Conservation (phyloP, 2,329 filamentous ascomycete genomes). For the Taxawa tesnikishii region DNA sequence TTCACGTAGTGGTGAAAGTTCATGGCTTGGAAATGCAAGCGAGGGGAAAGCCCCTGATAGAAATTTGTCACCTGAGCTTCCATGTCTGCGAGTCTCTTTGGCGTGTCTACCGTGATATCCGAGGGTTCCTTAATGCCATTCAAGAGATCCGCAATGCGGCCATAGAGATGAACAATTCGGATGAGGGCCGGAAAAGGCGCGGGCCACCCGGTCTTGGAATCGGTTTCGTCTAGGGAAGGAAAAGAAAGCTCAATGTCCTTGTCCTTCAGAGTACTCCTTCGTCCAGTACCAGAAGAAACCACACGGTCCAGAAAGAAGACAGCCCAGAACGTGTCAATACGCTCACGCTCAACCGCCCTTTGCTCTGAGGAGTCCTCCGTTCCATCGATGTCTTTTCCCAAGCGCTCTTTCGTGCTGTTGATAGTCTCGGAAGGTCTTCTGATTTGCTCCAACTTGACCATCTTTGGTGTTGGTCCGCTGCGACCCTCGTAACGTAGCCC, state of each 20-base stretch:
- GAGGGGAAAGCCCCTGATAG: slow-evolving; percentile 62
- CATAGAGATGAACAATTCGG: slow-evolving; percentile 75
- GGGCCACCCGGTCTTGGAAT: slow-evolving; percentile 53
- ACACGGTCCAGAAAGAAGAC: slow-evolving; percentile 80
- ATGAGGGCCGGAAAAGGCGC: slow-evolving; percentile 70
- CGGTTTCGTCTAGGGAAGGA: slow-evolving; percentile 40
- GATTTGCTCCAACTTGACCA: slow-evolving; percentile 31
- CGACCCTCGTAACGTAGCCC: slow-evolving; percentile 51
- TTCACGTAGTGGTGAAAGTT: slow-evolving; percentile 82
- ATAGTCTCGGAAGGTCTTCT: slow-evolving; percentile 9
- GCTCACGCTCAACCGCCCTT: slow-evolving; percentile 62
- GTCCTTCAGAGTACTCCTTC: slow-evolving; percentile 71
- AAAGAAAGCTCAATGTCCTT: slow-evolving; percentile 75
- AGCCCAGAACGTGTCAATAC: slow-evolving; percentile 80
- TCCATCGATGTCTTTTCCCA: slow-evolving; percentile 16
- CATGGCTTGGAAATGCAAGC: slow-evolving; percentile 68
- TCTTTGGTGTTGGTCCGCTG: slow-evolving; percentile 43
- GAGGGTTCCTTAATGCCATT: slow-evolving; percentile 66
- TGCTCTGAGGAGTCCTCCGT: slow-evolving; percentile 38
- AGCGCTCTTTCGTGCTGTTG: slow-evolving; percentile 24
- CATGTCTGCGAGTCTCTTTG: slow-evolving; percentile 61
- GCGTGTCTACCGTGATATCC: slow-evolving; percentile 63
- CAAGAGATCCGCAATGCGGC: slow-evolving; percentile 69
- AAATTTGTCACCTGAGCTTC: slow-evolving; percentile 65
- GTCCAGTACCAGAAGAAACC: slow-evolving; percentile 76